Evolutionary conservation across 768 basidiomycete genomes (phyloP).

Genomic region (Leccinum longicurvipes): DNA sequence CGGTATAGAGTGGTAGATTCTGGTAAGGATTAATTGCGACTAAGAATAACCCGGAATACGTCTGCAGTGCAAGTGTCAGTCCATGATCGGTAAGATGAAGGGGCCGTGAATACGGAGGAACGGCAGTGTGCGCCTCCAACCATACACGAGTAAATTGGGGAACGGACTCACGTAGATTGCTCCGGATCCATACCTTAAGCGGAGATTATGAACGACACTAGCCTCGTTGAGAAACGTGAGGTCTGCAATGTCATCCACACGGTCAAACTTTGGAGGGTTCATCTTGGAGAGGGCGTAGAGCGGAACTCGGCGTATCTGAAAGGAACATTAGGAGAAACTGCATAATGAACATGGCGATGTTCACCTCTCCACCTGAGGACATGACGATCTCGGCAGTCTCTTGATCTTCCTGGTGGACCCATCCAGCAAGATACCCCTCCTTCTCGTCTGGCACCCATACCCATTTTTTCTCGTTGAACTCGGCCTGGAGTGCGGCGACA

Average conservation of each 20-base stretch:
- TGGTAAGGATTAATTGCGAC: slow-evolving; percentile 99
- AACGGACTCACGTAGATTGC: slow-evolving; percentile 78
- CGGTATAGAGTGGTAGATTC: slow-evolving; percentile 85
- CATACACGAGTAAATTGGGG: background rate
- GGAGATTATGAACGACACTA: slow-evolving; percentile 96
- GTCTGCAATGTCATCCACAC: slow-evolving; percentile 97
- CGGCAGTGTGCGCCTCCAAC: slow-evolving; percentile 1
- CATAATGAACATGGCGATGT: slow-evolving; percentile 11
- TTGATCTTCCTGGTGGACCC: slow-evolving; percentile 85
- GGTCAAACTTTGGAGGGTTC: slow-evolving; percentile 98
- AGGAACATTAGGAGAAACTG: slow-evolving; percentile 3
- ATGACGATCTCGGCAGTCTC: slow-evolving; percentile 82
- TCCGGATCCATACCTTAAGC: slow-evolving; percentile 85
- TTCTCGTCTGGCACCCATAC: slow-evolving; percentile 94
- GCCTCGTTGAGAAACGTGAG: slow-evolving; percentile 98
- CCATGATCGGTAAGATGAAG: background rate
- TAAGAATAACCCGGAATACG: slow-evolving; percentile 94
- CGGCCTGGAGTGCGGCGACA: slow-evolving; percentile 86
- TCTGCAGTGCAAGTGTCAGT: slow-evolving; percentile 46
- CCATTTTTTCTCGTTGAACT: slow-evolving; percentile 98
- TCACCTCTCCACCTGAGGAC: slow-evolving; percentile 79
- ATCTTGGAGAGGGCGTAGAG: slow-evolving; percentile 87
- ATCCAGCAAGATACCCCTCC: slow-evolving; percentile 92
- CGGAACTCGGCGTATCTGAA: slow-evolving; percentile 63
- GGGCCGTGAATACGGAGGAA: slow-evolving; percentile 3